A percentile compares a stretch with the other conserved stretches of the same genome.
phyloP scores from a whole-genome alignment of 2,329 filamentous ascomycete species.

The Verticillium dahliae region DNA sequence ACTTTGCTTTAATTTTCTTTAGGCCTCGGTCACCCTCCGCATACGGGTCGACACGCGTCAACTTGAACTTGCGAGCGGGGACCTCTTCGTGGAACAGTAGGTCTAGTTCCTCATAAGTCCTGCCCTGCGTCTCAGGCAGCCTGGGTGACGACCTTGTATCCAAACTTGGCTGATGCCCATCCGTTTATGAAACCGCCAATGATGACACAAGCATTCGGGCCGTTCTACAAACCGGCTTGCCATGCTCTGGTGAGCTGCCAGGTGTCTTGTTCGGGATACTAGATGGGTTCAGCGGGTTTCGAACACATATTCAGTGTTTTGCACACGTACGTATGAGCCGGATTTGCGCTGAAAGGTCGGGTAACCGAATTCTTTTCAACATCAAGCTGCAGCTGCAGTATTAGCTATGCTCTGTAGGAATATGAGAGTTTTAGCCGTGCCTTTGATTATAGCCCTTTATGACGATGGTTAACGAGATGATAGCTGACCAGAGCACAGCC shows the following conservation, averaged over 20 bases:
- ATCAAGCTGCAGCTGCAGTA: conserved; percentile 23
- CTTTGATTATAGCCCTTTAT: conserved; percentile 45
- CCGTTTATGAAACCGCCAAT: conserved; percentile 34
- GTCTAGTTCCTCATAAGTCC: conserved; percentile 26
- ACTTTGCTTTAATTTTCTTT: background rate
- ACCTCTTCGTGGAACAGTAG: conserved; percentile 23
- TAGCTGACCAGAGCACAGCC: conserved; percentile 29
- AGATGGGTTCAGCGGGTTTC: background rate
- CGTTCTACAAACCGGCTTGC: conserved; percentile 42
- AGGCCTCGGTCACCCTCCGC: background rate
- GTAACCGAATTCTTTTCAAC: conserved; percentile 26
- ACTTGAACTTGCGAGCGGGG: conserved; percentile 38
- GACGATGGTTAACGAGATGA: conserved; percentile 36
- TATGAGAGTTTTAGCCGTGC: background rate
- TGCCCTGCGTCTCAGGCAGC: conserved; percentile 23
- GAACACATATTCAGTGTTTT: background rate
- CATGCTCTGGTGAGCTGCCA: conserved; percentile 42
- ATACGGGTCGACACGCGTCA: conserved; percentile 18
- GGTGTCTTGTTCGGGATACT: conserved; percentile 17
- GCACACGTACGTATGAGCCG: conserved; percentile 16
- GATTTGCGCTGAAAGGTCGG: conserved; percentile 31
- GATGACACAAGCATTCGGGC: conserved; percentile 30
- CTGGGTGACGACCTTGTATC: conserved; percentile 31
- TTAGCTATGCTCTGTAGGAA: conserved; percentile 13
- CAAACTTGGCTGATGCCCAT: conserved; percentile 31